Percentiles rank a stretch among this genome's conserved stretches.
phyloP scores from a whole-genome alignment of 805 yeast species.

The Scheffersomyces coipomensis region DNA sequence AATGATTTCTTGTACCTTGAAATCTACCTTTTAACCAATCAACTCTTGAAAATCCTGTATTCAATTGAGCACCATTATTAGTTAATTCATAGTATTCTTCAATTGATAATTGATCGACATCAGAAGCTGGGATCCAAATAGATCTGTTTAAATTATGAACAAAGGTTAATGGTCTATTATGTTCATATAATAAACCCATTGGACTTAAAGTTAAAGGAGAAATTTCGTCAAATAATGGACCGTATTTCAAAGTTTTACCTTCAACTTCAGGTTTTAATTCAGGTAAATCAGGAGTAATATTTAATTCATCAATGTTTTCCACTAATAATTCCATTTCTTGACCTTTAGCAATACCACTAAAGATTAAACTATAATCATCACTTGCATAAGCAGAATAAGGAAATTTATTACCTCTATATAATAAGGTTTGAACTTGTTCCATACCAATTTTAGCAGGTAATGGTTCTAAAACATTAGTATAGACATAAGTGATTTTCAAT shows the following conservation, averaged over 20 bases:
- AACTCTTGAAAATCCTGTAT: constrained; percentile 73
- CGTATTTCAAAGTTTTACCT: constrained; percentile 47
- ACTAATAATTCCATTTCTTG: constrained; percentile 41
- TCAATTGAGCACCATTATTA: constrained; percentile 71
- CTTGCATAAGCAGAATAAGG: constrained; percentile 67
- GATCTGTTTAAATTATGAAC: constrained; percentile 66
- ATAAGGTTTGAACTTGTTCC: constrained; percentile 59
- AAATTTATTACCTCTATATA: constrained; percentile 52
- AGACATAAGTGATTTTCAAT: constrained; percentile 49
- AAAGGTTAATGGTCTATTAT: constrained; percentile 61
- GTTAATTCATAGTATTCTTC: constrained; percentile 84
- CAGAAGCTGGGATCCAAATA: constrained; percentile 84
- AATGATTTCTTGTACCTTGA: constrained; percentile 46
- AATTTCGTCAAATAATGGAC: constrained; percentile 47
- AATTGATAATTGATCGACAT: constrained; percentile 63
- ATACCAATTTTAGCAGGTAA: constrained; percentile 63
- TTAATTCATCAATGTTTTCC: constrained; percentile 8
- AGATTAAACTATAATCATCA: constrained; percentile 36
- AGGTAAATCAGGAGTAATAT: constrained; percentile 20
- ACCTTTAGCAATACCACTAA: constrained; percentile 47
- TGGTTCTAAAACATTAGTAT: constrained; percentile 51
- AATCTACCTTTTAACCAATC: constrained; percentile 67
- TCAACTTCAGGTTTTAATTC: constrained; percentile 35
- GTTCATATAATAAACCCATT: constrained; percentile 61
- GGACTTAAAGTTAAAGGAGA: constrained; percentile 47